Conservation (phyloP, 2,329 filamentous ascomycete genomes). For the Ceratocystis harringtonii region DNA sequence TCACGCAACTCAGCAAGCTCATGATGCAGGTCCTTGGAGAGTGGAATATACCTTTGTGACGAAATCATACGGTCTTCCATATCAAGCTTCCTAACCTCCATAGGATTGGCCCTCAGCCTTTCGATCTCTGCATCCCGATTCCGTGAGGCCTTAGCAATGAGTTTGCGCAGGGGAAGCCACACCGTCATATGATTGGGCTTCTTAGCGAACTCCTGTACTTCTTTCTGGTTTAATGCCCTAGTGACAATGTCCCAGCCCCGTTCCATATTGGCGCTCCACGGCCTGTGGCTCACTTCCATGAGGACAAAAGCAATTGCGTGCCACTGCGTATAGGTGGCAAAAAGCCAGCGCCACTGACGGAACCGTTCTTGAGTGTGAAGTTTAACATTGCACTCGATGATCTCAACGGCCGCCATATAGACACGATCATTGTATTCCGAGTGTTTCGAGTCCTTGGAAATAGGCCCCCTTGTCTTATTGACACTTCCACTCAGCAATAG, state of each 20-base stretch:
- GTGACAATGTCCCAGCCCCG: constrained; percentile 35
- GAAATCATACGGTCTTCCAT: constrained; percentile 32
- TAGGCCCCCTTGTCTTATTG: constrained; percentile 27
- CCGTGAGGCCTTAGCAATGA: constrained; percentile 37
- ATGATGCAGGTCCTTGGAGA: constrained; percentile 31
- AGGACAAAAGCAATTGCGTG: constrained; percentile 36
- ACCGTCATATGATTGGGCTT: constrained; percentile 34
- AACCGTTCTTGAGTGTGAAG: constrained; percentile 43
- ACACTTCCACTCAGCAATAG: constrained; percentile 45
- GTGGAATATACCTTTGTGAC: constrained; percentile 33
- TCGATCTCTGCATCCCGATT: constrained; percentile 37
- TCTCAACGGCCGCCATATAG: constrained; percentile 57
- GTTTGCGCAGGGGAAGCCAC: constrained; percentile 39
- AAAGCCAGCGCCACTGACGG: constrained; percentile 35
- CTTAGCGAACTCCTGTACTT: constrained; percentile 31
- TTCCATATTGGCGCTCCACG: constrained; percentile 36
- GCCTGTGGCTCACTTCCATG: constrained; percentile 32
- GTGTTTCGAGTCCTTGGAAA: constrained; percentile 1
- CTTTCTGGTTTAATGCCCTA: constrained; percentile 26
- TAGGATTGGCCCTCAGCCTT: constrained; percentile 33
- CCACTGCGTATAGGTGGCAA: constrained; percentile 38
- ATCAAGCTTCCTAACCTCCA: constrained; percentile 36
- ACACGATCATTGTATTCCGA: constrained; percentile 49
- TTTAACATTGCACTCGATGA: constrained; percentile 53
- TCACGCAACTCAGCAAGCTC: constrained; percentile 33